Base-by-base conservation (phyloP, 805 yeast species). In the Metschnikowia kunwiensis region DNA sequence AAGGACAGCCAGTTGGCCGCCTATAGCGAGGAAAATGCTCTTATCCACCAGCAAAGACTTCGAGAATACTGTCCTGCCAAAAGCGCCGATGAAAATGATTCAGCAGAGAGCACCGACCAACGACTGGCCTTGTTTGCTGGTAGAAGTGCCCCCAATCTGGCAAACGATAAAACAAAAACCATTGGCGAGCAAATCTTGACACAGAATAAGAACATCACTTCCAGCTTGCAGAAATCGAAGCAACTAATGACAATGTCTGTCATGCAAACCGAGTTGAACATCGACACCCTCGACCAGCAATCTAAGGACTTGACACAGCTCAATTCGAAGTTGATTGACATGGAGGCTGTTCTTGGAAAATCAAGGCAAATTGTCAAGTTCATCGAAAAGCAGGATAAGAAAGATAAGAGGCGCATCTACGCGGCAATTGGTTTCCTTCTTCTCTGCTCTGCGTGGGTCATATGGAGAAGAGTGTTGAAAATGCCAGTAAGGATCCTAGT, bases 361-460 rank as follows among this genome's bases (percentile, higher is more conserved):
- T 70, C 78, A 1, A 65, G 62, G 30, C 63, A 64, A 16, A 62
- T 76, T 26, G 78, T 76, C 26, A 65, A 62, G 43, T 65, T 70
- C 32, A 75, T 76, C 27, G 78, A 75, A 43, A 72, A 70, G 45
- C 72, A 76, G 34, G 77, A 76, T 45, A 60, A 64, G 35, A 55
- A 61, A 4, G 80, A 76, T 44, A 65, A 74, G 38, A 51, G 65
- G 32, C 61, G 75, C 27, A 75, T 75, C 17, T 75, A 74, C 50
- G 42, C 68, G 36, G 64, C 77, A 18, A 40, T 74, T 5, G 72
- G 68, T 12, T 70, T 75, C 40, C 68, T 75, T 36, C 38, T 63
- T 16, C 38, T 64, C 1, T 73, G 74, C 25, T 67, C 76, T 40
- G 50, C 58, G 5, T 74, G 77, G 75, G 71, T 75, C 7, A 34